Evolutionary conservation across 75 land plant species (phyloP).

Genomic region (Cupressus sempervirens): DNA sequence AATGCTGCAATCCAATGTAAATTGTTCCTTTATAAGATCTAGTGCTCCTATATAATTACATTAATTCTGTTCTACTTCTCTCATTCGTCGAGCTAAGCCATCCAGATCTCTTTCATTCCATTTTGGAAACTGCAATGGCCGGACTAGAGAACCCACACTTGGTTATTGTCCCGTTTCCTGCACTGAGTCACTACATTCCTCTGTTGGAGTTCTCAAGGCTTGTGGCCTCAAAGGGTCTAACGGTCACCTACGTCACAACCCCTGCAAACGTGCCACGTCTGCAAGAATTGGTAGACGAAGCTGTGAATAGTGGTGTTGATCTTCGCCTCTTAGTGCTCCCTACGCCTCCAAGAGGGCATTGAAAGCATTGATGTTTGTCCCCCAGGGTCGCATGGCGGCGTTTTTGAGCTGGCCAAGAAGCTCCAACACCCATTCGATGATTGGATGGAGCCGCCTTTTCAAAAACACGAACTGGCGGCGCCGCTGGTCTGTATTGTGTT

Average conservation of each 20-base stretch:
- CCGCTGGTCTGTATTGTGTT: constrained; percentile 15
- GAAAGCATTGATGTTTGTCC: constrained; percentile 32
- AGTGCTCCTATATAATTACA: too few relatives aligned
- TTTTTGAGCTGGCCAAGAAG: neutral
- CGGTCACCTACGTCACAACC: constrained; percentile 34
- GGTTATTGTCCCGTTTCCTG: too few relatives aligned
- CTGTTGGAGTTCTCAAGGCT: neutral
- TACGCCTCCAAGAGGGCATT: constrained; percentile 20
- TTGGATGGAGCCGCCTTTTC: neutral
- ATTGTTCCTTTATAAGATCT: too few relatives aligned
- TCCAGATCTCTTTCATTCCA: too few relatives aligned
- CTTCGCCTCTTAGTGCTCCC: constrained; percentile 17
- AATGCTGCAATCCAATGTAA: too few relatives aligned
- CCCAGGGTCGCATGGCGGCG: neutral
- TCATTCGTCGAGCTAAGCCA: too few relatives aligned
- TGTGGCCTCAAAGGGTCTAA: constrained; percentile 8
- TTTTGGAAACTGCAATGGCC: too few relatives aligned
- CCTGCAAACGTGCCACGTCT: constrained; percentile 24
- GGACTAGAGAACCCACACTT: too few relatives aligned
- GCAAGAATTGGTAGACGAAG: constrained; percentile 1
- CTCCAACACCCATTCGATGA: neutral
- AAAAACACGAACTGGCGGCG: neutral
- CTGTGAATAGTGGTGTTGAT: neutral
- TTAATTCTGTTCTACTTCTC: too few relatives aligned
- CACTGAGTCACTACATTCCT: too few relatives aligned